These are phyloP conservation scores for Umbelopsis sp. DNA, from an alignment of 192 early-diverging fungal genomes.

Conservation along the genomic window DNA sequence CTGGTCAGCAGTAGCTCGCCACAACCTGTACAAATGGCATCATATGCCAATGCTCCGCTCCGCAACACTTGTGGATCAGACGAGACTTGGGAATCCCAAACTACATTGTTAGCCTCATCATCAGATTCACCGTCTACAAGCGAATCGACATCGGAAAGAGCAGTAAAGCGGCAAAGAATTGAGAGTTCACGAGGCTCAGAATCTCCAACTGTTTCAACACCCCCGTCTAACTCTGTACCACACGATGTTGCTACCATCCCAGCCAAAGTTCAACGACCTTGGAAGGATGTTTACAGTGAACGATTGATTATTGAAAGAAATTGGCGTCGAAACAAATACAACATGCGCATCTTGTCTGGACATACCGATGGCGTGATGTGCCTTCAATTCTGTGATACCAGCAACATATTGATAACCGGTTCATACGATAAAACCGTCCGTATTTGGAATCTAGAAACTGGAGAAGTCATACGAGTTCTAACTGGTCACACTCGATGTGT, in stretches of 20 bases:
- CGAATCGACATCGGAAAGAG: neutral
- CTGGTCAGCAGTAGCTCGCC: slow-evolving; percentile 28
- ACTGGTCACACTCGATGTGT: slow-evolving; percentile 88
- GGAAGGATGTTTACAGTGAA: slow-evolving; percentile 96
- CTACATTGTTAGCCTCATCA: slow-evolving; percentile 23
- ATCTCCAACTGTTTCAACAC: neutral
- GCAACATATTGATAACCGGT: slow-evolving; percentile 77
- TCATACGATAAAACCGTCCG: slow-evolving; percentile 87
- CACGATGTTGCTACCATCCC: neutral
- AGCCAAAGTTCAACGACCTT: slow-evolving; percentile 61
- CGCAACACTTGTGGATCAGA: slow-evolving; percentile 21
- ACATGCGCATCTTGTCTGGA: slow-evolving; percentile 61
- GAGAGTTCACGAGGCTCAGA: neutral
- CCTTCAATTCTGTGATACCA: slow-evolving; percentile 81
- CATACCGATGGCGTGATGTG: slow-evolving; percentile 92
- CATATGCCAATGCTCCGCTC: slow-evolving; percentile 11
- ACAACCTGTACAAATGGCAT: slow-evolving; percentile 6
- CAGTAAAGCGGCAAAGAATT: neutral
- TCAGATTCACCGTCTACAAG: neutral
- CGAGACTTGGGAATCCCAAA: slow-evolving; percentile 23
- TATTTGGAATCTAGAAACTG: slow-evolving; percentile 87
- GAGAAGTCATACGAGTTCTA: slow-evolving; percentile 75
- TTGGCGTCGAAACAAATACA: slow-evolving; percentile 86
- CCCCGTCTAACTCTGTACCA: slow-evolving; percentile 15
- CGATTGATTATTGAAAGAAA: slow-evolving; percentile 90